phyloP scores from a whole-genome alignment of 1,284 basidiomycete genomes.

The Cryptococcus maquisensis region DNA sequence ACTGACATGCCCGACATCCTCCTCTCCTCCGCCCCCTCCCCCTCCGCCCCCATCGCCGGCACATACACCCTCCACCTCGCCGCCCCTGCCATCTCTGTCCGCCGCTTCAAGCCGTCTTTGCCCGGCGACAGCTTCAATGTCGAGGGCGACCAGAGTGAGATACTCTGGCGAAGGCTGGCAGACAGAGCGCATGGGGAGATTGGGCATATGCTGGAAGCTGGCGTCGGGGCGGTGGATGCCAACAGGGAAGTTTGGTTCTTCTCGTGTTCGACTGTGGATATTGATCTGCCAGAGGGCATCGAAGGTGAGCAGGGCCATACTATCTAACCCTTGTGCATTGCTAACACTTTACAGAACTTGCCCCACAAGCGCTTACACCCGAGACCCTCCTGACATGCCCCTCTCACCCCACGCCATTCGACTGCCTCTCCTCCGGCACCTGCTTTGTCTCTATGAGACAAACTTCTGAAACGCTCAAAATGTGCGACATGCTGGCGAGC shows the following conservation, averaged over 20 bases:
- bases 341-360: constrained; percentile 8
- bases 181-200: no score
- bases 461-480: not conserved
- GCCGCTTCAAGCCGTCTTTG: not conserved
- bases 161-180: no score
- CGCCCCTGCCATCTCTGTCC: not conserved
- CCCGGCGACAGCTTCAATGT: not conserved
- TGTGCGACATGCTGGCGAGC: constrained; percentile 14
- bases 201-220: no score
- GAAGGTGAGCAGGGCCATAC: constrained; percentile 1
- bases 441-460: constrained; percentile 14
- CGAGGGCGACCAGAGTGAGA: not conserved
- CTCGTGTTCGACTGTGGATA: not conserved
- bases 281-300: not conserved
- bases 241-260: no score
- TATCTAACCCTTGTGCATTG: no score
- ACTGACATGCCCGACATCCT: not conserved
- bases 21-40: not conserved
- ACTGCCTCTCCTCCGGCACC: constrained; percentile 8
- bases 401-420: constrained; percentile 11
- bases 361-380: constrained; percentile 5
- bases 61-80: not conserved
- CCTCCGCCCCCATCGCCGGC: not conserved
- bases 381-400: constrained; percentile 12
- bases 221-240: no score